A percentile compares a stretch with the other conserved stretches of the same genome.
phyloP scores from a whole-genome alignment of 2,329 filamentous ascomycete species.

The Penicillium aurantiogriseum region DNA sequence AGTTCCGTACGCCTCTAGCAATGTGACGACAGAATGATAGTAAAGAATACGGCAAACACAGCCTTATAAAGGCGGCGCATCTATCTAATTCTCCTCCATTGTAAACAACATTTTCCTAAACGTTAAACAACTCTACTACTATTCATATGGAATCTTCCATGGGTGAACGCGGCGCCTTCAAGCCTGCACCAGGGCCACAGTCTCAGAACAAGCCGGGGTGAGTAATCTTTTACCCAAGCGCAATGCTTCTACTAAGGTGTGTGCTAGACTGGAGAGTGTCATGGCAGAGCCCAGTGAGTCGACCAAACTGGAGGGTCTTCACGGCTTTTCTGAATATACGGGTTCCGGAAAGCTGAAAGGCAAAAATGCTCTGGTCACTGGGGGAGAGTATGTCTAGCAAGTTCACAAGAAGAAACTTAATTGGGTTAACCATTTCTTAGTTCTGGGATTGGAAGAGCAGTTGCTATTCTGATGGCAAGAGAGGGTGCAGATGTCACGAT shows the following conservation, averaged over 20 bases:
- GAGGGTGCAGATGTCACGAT: slow-evolving; percentile 18
- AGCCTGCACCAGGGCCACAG: slow-evolving; percentile 22
- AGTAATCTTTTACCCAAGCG: neutral
- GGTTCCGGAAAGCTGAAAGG: slow-evolving; percentile 52
- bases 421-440: slow-evolving; percentile 44
- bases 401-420: slow-evolving; percentile 59
- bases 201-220: slow-evolving; percentile 32
- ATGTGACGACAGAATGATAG: slow-evolving; percentile 29
- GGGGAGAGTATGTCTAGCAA: slow-evolving; percentile 54
- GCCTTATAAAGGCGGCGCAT: neutral
- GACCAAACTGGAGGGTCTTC: slow-evolving; percentile 32
- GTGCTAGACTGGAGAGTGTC: slow-evolving; percentile 13
- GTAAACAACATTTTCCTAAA: too few relatives aligned
- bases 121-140: neutral
- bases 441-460: slow-evolving; percentile 15
- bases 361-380: slow-evolving; percentile 55
- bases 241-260: neutral
- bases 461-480: slow-evolving; percentile 17
- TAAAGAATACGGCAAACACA: neutral
- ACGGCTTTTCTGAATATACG: slow-evolving; percentile 37
- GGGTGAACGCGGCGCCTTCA: slow-evolving; percentile 26
- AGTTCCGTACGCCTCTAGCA: slow-evolving; percentile 12
- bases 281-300: slow-evolving; percentile 36
- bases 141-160: slow-evolving; percentile 25
- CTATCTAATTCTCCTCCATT: neutral